A percentile compares a stretch with the other conserved stretches of the same genome.
phyloP scores from a whole-genome alignment of 2,329 filamentous ascomycete genomes.

The Shiraia bambusicola region DNA sequence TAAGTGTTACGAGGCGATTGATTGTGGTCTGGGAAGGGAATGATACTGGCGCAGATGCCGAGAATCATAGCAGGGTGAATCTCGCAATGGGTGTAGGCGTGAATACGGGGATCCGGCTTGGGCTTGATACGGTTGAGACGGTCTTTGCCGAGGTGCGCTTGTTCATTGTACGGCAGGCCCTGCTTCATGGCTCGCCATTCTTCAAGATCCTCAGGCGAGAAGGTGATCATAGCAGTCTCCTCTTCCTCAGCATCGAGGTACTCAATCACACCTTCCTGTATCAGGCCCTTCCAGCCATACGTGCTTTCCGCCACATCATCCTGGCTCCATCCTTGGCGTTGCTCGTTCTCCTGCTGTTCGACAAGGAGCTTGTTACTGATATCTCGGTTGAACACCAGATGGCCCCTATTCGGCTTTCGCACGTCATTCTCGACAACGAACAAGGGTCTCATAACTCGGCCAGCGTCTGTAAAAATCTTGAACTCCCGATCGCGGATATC shows the following conservation, averaged over 20 bases:
- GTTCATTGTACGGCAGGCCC: constrained; percentile 30
- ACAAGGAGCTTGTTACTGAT: constrained; percentile 73
- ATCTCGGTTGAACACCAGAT: constrained; percentile 78
- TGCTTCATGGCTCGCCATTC: constrained; percentile 52
- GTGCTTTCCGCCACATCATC: constrained; percentile 61
- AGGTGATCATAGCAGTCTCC: constrained; percentile 98
- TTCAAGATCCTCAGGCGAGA: constrained; percentile 95
- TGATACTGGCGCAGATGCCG: constrained; percentile 97
- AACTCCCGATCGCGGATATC: constrained; percentile 98
- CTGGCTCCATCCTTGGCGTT: constrained; percentile 57
- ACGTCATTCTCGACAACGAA: constrained; percentile 89
- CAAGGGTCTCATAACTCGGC: constrained; percentile 88
- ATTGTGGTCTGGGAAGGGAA: constrained; percentile 99
- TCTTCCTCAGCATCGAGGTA: constrained; percentile 98
- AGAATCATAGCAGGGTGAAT: constrained; percentile 99
- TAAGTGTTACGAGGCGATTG: constrained; percentile 99
- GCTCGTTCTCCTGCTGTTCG: constrained; percentile 65
- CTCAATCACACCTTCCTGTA: constrained; percentile 83
- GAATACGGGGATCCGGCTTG: constrained; percentile 79
- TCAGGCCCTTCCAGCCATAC: constrained; percentile 86
- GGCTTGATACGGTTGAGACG: constrained; percentile 86
- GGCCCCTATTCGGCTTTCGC: constrained; percentile 72
- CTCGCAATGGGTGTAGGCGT: constrained; percentile 97
- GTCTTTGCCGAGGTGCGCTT: constrained; percentile 64
- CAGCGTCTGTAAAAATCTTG: constrained; percentile 97